Evolutionary conservation across 371 early-diverging fungal genomes (phyloP).

Genomic region (Conidiobolus incongruus): DNA sequence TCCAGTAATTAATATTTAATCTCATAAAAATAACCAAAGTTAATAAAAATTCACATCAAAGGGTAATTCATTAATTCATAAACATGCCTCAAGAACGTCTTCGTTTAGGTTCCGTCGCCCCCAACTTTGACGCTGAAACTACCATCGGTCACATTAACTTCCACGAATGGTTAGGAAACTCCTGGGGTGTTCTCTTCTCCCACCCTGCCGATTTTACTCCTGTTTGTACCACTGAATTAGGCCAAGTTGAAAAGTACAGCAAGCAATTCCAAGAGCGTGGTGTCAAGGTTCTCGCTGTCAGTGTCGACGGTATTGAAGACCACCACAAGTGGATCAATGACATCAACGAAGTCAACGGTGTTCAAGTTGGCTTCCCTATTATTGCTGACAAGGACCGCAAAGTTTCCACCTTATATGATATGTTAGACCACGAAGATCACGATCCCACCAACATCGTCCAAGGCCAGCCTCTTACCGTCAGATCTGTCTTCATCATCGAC

Average conservation of each 20-base stretch:
- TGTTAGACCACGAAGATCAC: slow-evolving; percentile 69
- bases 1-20: too few relatives aligned
- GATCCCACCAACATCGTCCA: slow-evolving; percentile 68
- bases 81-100: background rate
- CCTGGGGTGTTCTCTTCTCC: slow-evolving; percentile 85
- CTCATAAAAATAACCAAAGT: too few relatives aligned
- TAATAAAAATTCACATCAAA: too few relatives aligned
- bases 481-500: slow-evolving; percentile 86
- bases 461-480: slow-evolving; percentile 85
- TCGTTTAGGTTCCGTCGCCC: slow-evolving; percentile 2
- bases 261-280: slow-evolving; percentile 52
- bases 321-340: slow-evolving; percentile 79
- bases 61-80: too few relatives aligned
- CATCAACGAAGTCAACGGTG: slow-evolving; percentile 65
- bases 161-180: slow-evolving; percentile 64
- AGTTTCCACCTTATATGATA: slow-evolving; percentile 72
- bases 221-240: slow-evolving; percentile 90
- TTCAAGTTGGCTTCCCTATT: slow-evolving; percentile 67
- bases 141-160: slow-evolving; percentile 74
- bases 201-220: slow-evolving; percentile 93
- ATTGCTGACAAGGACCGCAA: slow-evolving; percentile 74
- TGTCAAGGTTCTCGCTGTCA: slow-evolving; percentile 83
- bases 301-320: slow-evolving; percentile 56
- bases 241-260: slow-evolving; percentile 58
- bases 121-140: slow-evolving; percentile 56